Evolutionary conservation across 2,329 filamentous ascomycete species (phyloP), one percentile per base, ranked within the genome.

Genomic region (Stachybotrys elegans): DNA sequence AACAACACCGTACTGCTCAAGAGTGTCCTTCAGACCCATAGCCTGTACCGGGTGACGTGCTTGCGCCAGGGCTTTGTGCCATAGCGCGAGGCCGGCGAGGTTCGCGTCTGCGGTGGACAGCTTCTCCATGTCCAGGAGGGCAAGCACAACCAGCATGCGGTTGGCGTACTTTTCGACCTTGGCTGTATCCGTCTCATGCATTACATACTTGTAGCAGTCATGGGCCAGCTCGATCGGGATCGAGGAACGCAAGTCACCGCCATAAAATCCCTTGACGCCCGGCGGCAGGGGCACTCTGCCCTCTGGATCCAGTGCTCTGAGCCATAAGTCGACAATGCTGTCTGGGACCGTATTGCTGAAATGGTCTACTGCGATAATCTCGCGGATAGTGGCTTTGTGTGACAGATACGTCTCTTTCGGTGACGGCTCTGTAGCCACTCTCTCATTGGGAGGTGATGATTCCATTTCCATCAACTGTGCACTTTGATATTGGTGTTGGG

Each of bases 161-260:
- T 39, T 39, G 36, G 36, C 36, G 19, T 39, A 39, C 36, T 39
- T 39, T 19, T 16, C 21, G 36, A 39, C 22, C 36, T 39, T 39
- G 36, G 19, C 22, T 21, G 22, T 39, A 14, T 39, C 36, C 4
- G 36, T 39, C 23, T 39, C 36, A 21, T 39, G 36, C 36, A 39
- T 39, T 14, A 39, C 36, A 21, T 39, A 23, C 14, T 39, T 39
- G 21, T 39, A 39, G 36, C 36, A 39, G 36, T 39, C 36, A 16
- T 39, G 36, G 21, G 36, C 36, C 12, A 39, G 36, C 36, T 39
- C 36, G 21, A 39, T 39, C 8, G 36, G 36, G 21, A 39, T 39
- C 36, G 36, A 39, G 20, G 36, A 19, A 16, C 36, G 36, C 36
- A 39, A n/a, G 20, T 39, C 36, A 6, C 36, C 36, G 21, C 36